Conservation (phyloP, 805 yeast species). For the Zygoascus bituminiphila region DNA sequence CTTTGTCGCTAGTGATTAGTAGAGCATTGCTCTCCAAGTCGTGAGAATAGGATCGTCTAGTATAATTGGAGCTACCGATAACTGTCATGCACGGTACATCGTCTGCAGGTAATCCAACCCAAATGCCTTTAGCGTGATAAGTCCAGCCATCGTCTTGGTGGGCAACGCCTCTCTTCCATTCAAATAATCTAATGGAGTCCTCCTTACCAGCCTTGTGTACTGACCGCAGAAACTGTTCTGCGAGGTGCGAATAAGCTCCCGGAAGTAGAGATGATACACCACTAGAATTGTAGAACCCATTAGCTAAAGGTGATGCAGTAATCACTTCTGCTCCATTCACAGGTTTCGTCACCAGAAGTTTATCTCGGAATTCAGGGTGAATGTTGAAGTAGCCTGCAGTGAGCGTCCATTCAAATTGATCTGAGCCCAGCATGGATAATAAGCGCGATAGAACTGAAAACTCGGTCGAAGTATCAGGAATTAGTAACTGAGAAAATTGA, state of each 20-base stretch:
- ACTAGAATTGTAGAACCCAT: conserved; percentile 78
- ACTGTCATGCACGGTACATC: conserved; percentile 62
- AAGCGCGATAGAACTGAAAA: conserved; percentile 58
- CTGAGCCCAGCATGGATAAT: conserved; percentile 48
- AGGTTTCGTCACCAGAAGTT: conserved; percentile 50
- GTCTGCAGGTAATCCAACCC: conserved; percentile 61
- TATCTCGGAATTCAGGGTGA: conserved; percentile 59
- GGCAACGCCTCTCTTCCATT: conserved; percentile 84
- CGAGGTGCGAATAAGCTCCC: conserved; percentile 72
- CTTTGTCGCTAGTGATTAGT: conserved; percentile 58
- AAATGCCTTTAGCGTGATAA: conserved; percentile 93
- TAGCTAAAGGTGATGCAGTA: conserved; percentile 90
- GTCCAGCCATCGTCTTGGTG: conserved; percentile 88
- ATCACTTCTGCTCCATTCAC: conserved; percentile 51
- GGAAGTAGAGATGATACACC: conserved; percentile 82
- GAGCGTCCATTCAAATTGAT: conserved; percentile 64
- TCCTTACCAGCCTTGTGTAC: conserved; percentile 30
- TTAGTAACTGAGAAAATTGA: conserved; percentile 77
- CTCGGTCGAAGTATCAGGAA: conserved; percentile 70
- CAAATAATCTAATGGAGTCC: conserved; percentile 53
- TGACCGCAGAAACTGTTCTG: conserved; percentile 55
- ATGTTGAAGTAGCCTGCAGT: conserved; percentile 97
- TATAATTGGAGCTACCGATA: conserved; percentile 89
- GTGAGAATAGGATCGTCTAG: conserved; percentile 76
- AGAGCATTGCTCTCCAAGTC: conserved; percentile 88